Conservation (phyloP, 352 stramenopile genomes). For the Globisporangium middletonii region DNA sequence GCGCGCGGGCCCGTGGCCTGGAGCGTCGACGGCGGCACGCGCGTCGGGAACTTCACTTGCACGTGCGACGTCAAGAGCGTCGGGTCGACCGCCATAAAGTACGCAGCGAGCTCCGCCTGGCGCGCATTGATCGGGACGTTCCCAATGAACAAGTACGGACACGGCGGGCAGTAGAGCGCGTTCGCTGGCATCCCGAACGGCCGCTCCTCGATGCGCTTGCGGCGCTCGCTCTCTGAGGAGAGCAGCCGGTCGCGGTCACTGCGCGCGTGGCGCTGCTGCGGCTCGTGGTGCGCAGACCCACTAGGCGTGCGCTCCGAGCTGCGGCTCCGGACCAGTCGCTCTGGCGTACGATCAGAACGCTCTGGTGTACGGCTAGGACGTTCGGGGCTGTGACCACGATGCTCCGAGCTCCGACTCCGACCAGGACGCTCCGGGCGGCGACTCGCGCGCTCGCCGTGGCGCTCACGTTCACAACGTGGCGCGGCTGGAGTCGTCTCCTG, state of each 20-base stretch:
- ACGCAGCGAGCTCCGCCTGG: slow-evolving; percentile 43
- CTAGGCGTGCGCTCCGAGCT: background rate
- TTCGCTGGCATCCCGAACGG: background rate
- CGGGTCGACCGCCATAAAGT: slow-evolving; percentile 42
- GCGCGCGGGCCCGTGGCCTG: slow-evolving; percentile 16
- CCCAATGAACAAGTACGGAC: slow-evolving; percentile 66
- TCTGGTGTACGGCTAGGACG: too few relatives aligned
- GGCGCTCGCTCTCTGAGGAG: background rate
- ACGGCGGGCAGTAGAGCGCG: slow-evolving; percentile 41
- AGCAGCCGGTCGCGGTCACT: background rate
- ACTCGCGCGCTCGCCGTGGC: too few relatives aligned
- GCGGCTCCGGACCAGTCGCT: too few relatives aligned
- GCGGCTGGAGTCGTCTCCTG: too few relatives aligned
- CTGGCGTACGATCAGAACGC: too few relatives aligned
- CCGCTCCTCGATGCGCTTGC: background rate
- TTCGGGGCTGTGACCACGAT: too few relatives aligned
- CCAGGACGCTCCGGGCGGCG: too few relatives aligned
- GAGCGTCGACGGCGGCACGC: too few relatives aligned
- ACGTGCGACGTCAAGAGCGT: slow-evolving; percentile 35
- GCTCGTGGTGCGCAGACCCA: background rate
- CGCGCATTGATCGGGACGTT: slow-evolving; percentile 43
- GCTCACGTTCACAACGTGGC: too few relatives aligned
- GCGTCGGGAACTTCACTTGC: slow-evolving; percentile 45
- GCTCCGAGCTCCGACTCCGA: too few relatives aligned
- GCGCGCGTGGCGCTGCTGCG: background rate